Conservation (phyloP, 306 rosid species). For the Quercus parvula region DNA sequence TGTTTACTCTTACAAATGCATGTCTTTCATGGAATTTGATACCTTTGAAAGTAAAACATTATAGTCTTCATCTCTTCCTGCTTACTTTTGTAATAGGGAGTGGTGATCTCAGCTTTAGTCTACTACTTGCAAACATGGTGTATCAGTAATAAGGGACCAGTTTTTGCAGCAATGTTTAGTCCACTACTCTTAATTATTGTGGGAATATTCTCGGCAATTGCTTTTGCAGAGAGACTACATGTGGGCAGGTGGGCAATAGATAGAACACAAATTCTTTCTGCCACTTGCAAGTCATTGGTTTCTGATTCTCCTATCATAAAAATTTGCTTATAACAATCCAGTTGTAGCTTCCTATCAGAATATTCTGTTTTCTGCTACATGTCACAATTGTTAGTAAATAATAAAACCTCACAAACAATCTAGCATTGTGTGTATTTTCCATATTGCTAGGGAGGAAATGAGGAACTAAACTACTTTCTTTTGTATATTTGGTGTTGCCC, state of each 20-base stretch:
- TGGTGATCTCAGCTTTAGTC: slow-evolving; percentile 20
- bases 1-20: background rate
- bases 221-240: slow-evolving; percentile 32
- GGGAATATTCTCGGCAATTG: slow-evolving; percentile 26
- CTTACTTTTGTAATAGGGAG: slow-evolving; percentile 19
- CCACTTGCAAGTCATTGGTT: background rate
- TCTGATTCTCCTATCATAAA: background rate
- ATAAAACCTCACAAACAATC: too few relatives aligned
- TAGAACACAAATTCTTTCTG: background rate
- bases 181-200: slow-evolving; percentile 26
- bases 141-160: slow-evolving; percentile 36
- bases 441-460: too few relatives aligned
- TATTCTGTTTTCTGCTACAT: background rate
- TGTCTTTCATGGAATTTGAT: background rate
- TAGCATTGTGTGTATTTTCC: too few relatives aligned
- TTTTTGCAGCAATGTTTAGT: slow-evolving; percentile 38
- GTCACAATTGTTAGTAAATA: too few relatives aligned
- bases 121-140: slow-evolving; percentile 38
- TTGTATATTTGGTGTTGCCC: background rate
- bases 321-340: background rate
- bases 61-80: background rate
- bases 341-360: background rate
- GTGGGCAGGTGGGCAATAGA: slow-evolving; percentile 26
- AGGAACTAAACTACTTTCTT: too few relatives aligned
- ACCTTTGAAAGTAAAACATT: background rate